These are phyloP conservation scores for Monosporascus sp. DNA, from an alignment of 2,329 filamentous ascomycete genomes.

Conservation along the genomic window DNA sequence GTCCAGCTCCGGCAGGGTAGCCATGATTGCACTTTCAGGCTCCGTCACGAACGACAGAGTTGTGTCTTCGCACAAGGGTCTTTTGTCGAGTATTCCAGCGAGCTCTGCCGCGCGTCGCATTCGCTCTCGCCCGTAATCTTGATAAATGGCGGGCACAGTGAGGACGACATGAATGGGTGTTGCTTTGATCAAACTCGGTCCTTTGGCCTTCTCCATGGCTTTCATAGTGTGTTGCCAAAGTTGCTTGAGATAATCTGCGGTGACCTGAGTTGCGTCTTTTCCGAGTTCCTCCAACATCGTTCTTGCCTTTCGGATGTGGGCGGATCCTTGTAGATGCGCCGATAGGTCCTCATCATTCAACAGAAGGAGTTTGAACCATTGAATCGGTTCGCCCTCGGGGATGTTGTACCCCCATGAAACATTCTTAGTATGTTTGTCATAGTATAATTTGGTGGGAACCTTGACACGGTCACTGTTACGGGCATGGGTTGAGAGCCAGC, in stretches of 20 bases:
- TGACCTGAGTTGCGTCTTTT: conserved; percentile 21
- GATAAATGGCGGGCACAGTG: conserved; percentile 43
- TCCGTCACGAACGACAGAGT: conserved; percentile 33
- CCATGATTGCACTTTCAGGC: conserved; percentile 40
- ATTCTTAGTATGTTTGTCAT: background rate
- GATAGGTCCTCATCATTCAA: conserved; percentile 25
- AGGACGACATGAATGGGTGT: conserved; percentile 31
- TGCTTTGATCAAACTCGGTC: conserved; percentile 8
- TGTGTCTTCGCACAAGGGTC: conserved; percentile 19
- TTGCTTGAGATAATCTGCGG: conserved; percentile 25
- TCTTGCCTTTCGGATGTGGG: conserved; percentile 12
- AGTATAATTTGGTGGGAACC: conserved; percentile 22
- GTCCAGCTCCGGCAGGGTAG: conserved; percentile 25
- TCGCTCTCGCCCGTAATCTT: conserved; percentile 27
- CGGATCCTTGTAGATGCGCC: conserved; percentile 8
- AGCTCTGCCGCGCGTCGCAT: conserved; percentile 30
- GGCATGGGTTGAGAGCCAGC: conserved; percentile 19
- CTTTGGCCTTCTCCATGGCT: conserved; percentile 22
- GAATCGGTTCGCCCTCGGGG: conserved; percentile 8
- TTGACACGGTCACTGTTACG: conserved; percentile 27
- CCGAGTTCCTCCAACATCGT: background rate
- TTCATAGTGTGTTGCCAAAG: conserved; percentile 28
- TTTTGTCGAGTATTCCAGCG: conserved; percentile 29
- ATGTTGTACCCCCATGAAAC: conserved; percentile 27
- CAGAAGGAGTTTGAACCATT: conserved; percentile 36